phyloP scores from a whole-genome alignment of 2,329 filamentous ascomycete genomes.

The Shiraia bambusicola region DNA sequence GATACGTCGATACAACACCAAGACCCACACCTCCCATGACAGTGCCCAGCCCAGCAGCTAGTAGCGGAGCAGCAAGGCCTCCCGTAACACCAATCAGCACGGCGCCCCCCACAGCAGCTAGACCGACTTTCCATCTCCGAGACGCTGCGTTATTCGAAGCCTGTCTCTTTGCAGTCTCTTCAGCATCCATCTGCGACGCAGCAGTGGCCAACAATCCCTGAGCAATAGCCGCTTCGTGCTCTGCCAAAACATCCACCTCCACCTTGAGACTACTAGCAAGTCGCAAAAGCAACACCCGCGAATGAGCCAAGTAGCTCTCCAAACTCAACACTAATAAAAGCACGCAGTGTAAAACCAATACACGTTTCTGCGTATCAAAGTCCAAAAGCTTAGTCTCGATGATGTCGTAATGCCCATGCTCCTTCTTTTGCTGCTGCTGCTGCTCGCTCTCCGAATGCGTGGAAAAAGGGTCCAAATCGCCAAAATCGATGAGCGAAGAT shows the following conservation, averaged over 20 bases:
- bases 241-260: constrained; percentile 61
- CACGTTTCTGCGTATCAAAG: constrained; percentile 53
- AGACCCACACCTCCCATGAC: constrained; percentile 76
- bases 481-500: constrained; percentile 31
- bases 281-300: constrained; percentile 69
- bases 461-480: constrained; percentile 25
- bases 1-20: constrained; percentile 70
- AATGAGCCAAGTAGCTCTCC: constrained; percentile 73
- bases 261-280: constrained; percentile 69
- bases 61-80: constrained; percentile 72
- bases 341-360: constrained; percentile 69
- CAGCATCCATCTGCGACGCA: constrained; percentile 69
- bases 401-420: constrained; percentile 31
- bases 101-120: constrained; percentile 84
- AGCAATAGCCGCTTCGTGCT: constrained; percentile 74
- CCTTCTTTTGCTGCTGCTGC: constrained; percentile 9
- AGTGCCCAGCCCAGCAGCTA: constrained; percentile 74
- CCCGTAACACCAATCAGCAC: constrained; percentile 78
- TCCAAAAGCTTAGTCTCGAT: constrained; percentile 40
- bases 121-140: constrained; percentile 75
- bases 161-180: constrained; percentile 71
- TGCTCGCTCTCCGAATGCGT: constrained; percentile 3
- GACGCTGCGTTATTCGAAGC: constrained; percentile 64
- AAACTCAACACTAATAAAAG: constrained; percentile 72
- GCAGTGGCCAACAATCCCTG: constrained; percentile 67